Evolutionary conservation across 108 stramenopile species (phyloP), one percentile per base, ranked within the genome.

Genomic region (Nannochloropsis oceanica): DNA sequence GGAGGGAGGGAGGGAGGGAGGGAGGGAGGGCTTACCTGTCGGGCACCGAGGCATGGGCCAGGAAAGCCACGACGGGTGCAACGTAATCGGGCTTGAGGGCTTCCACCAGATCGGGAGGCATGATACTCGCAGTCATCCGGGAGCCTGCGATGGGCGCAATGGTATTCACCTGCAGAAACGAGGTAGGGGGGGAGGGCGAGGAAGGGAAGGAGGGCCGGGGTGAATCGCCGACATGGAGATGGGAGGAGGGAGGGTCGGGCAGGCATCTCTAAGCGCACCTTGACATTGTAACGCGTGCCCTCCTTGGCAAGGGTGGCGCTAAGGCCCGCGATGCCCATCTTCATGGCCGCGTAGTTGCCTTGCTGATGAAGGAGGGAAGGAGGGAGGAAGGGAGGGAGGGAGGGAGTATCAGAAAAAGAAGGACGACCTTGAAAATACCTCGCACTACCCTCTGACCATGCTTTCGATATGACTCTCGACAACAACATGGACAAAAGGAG

Each of bases 51-150:
- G 87, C 90, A 46, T 87, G 87, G 20, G 81, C 26, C 43, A 90
- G 88, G 79, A 81, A 84, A 27, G 90, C 87, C 20, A 90, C 90
- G 24, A 90, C 82, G 13, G 90, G 90, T 11, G 87, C 90, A 5
- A 90, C 90, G 12, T 81, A 44, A 44, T 85, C 90, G 2, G 90
- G 90, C 20, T 79, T 25, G 27, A 90, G 87, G 25, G 84, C 83
- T 20, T 79, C 80, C 34, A 90, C 25, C 43, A 90, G 43, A 14
- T 90, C 90, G 24, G 84, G 81, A 13, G 90, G 83, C 85, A 90
- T 83, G 44, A 90, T 44, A 25, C 27, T 87, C 25, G 80, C 90
- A 27, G 90, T 90, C 90, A 90, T 90, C 25, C 84, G 79, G 14
- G 85, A 85, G 43, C 80, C 86, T 8, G 90, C 90, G 0, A 90